Base-by-base conservation (phyloP, 331 rosid genomes). In the Pyracantha coccinea region DNA sequence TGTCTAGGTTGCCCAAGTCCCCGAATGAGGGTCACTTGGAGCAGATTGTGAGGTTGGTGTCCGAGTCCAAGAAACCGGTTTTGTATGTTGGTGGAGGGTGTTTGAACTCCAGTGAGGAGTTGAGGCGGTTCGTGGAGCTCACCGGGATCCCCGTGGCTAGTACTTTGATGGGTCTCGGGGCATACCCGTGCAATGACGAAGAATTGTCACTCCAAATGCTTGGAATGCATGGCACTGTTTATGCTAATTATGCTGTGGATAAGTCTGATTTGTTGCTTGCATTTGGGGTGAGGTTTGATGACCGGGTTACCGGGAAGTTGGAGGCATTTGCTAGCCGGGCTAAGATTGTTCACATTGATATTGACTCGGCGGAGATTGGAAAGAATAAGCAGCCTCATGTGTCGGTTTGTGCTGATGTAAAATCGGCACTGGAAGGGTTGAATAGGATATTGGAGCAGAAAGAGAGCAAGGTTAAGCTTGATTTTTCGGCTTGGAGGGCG, bases 311-410 rank as follows among this genome's bases (percentile, higher is more conserved):
- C 0, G 94, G 96, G 41, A 92, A 92, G 89, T 84, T 90, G 0
- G 93, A 92, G 86, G 83, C 92, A 8, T 92, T 90, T 69, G 92
- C 97, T 0, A 88, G 91, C 74, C 81, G 96, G 20, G 96, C 97
- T 2, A 92, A 88, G 79, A 92, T 92, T 62, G 90, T 92, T 50
- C 97, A 92, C 47, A 86, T 92, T 28, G 97, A 92, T 52, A 92
- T 90, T n/a, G 96, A 92, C 85, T 83, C 96, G 0, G 94, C 92
- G 2, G 96, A 92, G 86, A 85, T 92, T 67, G 97, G 97, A 70
- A 92, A 92, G 89, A 92, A 92, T 20, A 92, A 92, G 88, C 88
- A 79, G 81, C 91, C 96, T 19, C 94, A 90, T 50, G 73, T 90
- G 21, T 87, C 92, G 7, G 73, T 90, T 45, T 92, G 97, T 55